phyloP scores from a whole-genome alignment of 176 grass and related monocot species.

The Coix lacrymajobi region DNA sequence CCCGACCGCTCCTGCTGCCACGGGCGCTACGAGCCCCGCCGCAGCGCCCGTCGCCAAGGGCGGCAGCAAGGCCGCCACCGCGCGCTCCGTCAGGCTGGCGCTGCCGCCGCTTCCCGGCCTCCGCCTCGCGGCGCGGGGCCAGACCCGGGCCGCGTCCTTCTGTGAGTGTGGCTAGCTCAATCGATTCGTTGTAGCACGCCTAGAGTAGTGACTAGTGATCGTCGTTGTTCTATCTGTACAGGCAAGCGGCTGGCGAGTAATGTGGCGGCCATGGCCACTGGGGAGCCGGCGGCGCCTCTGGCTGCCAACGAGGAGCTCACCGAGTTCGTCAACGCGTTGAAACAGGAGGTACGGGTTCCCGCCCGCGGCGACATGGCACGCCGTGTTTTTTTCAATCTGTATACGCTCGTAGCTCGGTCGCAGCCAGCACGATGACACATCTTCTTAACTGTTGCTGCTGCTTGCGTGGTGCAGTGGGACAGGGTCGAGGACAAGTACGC shows the following conservation, averaged over 20 bases:
- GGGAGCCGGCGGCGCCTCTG: conserved; percentile 40
- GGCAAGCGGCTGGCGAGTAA: conserved; percentile 69
- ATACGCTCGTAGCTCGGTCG: background rate
- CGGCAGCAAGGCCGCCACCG: conserved; percentile 33
- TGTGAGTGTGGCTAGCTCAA: conserved; percentile 29
- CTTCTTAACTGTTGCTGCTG: background rate
- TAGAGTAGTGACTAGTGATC: too few species aligned
- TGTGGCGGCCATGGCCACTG: conserved; percentile 61
- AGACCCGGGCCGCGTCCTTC: conserved; percentile 43
- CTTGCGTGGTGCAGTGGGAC: conserved; percentile 57
- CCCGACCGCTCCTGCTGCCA: conserved; percentile 38
- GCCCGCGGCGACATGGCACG: background rate
- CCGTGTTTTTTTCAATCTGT: background rate
- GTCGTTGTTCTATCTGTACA: background rate
- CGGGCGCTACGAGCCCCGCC: background rate
- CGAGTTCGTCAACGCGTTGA: conserved; percentile 54
- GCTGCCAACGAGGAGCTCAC: conserved; percentile 49
- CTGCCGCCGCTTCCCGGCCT: conserved; percentile 40
- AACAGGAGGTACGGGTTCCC: conserved; percentile 50
- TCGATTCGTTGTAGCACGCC: background rate
- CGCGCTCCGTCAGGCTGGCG: conserved; percentile 42
- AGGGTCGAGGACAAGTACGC: conserved; percentile 87
- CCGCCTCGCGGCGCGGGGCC: conserved; percentile 42
- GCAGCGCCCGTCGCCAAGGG: conserved; percentile 7
- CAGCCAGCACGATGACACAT: background rate